Percentiles rank a stretch among this genome's conserved stretches.
Conservation (phyloP, 202 grass and related monocot species). For the Saccharum hybrid region DNA sequence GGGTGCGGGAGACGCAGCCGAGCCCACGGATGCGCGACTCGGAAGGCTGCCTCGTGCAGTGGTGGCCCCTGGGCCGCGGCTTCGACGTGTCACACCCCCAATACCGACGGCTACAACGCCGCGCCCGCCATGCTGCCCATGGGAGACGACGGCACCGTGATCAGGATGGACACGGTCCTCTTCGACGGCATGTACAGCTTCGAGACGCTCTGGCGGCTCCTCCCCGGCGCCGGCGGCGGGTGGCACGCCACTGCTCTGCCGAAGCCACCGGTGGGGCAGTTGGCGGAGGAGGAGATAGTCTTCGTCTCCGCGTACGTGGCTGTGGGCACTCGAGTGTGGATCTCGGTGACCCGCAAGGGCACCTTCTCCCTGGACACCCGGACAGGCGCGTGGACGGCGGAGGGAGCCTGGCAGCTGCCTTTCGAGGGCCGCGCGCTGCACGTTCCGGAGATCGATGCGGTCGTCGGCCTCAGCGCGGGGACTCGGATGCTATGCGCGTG, state of each 20-base stretch:
- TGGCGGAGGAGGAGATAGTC: background rate
- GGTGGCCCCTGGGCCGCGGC: background rate
- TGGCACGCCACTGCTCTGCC: background rate
- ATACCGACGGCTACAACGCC: background rate
- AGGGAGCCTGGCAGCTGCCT: background rate
- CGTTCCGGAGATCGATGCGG: conserved; percentile 1
- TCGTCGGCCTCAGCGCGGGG: background rate
- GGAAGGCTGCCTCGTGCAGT: background rate
- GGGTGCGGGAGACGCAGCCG: too few relatives aligned
- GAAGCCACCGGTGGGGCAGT: background rate
- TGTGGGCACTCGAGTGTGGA: background rate
- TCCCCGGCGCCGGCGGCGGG: background rate
- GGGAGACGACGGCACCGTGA: background rate
- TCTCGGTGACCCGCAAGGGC: background rate
- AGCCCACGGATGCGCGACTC: background rate
- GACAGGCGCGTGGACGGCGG: background rate
- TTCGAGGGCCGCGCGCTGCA: conserved; percentile 6
- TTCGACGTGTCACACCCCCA: too few relatives aligned
- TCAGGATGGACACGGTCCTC: background rate
- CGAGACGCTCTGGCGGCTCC: background rate
- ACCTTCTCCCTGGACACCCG: conserved; percentile 7
- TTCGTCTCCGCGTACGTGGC: background rate
- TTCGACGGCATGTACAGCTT: background rate
- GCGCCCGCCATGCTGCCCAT: background rate
- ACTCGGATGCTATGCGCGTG: background rate